Evolutionary conservation across 1,284 basidiomycete species (phyloP), one percentile per base, ranked within the genome.

Genomic region (Pyrrhoderma lamaoense): DNA sequence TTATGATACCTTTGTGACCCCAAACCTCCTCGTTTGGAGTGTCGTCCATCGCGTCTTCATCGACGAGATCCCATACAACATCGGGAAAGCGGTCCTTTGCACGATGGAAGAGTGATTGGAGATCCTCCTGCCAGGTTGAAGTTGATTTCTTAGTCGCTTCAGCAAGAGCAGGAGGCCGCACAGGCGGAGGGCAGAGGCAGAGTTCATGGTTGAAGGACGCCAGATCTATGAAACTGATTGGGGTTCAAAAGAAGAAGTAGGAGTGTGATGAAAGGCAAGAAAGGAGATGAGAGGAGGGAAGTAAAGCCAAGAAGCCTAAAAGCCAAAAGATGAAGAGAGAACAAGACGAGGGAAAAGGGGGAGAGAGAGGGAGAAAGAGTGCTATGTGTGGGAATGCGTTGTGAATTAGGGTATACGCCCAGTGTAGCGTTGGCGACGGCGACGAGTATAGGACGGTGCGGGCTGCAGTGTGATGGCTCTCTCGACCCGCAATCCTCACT

Each of bases 71-170:
- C 93, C 93, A 96, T 14, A 89, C 82, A 48, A 97, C 89, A 70
- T 96, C 93, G n/a, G 88, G 86, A 64, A 92, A 95, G 51, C 89
- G 74, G 54, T 91, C 85, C 65, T 86, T 86, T 21, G 93, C 85
- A 54, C 84, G 73, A 56, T 76, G 74, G 66, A 91, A 93, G 36
- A 96, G 76, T 2, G 71, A 64, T 56, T 81, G 75, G 9, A 96
- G 76, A 69, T 95, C 84, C 31, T 69, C 66, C 60, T 90, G 84
- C 91, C 93, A 95, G 35, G 69, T 65, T 2, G 65, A 58, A 0
- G 83, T 86, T 2, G 85, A 85, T 49, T 73, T 71, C 56, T 73
- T 72, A 13, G 78, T 77, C 11, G 84, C 82, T 59, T 84, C 77
- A 46, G 77, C 76, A 42, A 83, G 74, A 21, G 75, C 74, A 7